These are phyloP conservation scores for Leccinum disarticulatum DNA, from an alignment of 768 basidiomycete genomes.

Conservation along the genomic window DNA sequence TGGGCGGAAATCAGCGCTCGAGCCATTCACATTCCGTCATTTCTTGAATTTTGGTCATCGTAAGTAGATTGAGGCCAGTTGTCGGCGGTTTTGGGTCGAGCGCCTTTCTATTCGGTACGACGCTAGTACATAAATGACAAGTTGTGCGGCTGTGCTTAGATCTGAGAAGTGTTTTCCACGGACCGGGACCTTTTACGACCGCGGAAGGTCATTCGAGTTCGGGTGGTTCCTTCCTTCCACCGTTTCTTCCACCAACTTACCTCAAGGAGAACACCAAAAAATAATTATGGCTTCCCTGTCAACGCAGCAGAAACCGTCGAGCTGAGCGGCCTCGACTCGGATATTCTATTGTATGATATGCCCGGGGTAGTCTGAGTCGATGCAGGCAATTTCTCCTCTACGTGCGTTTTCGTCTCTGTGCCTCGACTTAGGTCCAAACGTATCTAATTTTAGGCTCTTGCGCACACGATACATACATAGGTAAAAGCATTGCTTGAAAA, in stretches of 20 bases:
- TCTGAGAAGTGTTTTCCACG: neutral
- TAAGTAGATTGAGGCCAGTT: neutral
- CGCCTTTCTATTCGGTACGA: neutral
- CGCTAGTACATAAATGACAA: neutral
- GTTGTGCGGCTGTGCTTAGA: neutral
- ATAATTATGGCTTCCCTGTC: neutral
- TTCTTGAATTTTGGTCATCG: neutral
- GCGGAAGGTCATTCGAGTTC: neutral
- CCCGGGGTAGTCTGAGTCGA: neutral
- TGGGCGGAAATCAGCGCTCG: neutral
- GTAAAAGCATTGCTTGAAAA: neutral
- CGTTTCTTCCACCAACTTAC: constrained; percentile 2
- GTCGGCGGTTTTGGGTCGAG: neutral
- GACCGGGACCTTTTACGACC: neutral
- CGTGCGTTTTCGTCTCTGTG: neutral
- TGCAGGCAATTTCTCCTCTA: neutral
- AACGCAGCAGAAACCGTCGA: constrained; percentile 4
- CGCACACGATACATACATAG: neutral
- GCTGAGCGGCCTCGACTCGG: neutral
- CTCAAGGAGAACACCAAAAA: neutral
- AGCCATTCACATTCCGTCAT: neutral
- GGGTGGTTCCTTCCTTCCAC: neutral
- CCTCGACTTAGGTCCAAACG: neutral
- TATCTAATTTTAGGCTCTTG: constrained; percentile 2
- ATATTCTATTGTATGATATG: neutral